These are phyloP conservation scores for Hypholoma sublateritium DNA, from an alignment of 768 basidiomycete genomes.

Conservation along the genomic window DNA sequence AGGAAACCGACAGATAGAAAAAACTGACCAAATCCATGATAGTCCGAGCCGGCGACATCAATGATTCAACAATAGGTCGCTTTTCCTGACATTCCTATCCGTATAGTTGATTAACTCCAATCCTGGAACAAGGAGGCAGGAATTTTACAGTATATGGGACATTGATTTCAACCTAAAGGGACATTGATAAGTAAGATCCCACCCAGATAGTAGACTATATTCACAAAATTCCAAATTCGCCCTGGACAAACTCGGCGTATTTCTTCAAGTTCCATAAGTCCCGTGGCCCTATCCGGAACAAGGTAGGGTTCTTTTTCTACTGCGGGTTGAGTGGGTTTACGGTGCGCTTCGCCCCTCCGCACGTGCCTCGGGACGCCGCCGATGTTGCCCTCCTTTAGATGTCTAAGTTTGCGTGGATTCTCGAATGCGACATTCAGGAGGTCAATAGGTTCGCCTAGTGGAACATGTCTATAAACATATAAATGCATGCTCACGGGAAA, in stretches of 20 bases:
- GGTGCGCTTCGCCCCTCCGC: constrained; percentile 12
- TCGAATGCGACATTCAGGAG: constrained; percentile 94
- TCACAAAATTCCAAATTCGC: constrained; percentile 88
- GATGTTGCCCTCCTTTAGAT: constrained; percentile 45
- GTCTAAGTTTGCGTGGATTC: constrained; percentile 78
- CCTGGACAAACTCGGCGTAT: constrained; percentile 71
- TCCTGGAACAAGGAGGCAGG: background rate
- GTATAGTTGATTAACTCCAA: background rate
- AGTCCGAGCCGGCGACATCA: constrained; percentile 79
- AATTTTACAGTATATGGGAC: constrained; percentile 70
- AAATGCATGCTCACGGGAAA: constrained; percentile 1
- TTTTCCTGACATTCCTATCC: constrained; percentile 65
- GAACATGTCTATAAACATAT: constrained; percentile 55
- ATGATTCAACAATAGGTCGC: constrained; percentile 53
- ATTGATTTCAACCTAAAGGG: constrained; percentile 74
- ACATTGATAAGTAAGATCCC: background rate
- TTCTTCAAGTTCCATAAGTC: constrained; percentile 76
- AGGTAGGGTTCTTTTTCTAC: constrained; percentile 73
- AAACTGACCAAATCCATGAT: constrained; percentile 86
- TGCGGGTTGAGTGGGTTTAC: constrained; percentile 46
- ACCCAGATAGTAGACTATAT: constrained; percentile 19
- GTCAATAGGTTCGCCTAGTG: constrained; percentile 81
- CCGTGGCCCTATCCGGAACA: constrained; percentile 89
- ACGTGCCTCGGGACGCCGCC: constrained; percentile 30
- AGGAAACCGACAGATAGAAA: background rate